phyloP scores from a whole-genome alignment of 1,139 yeast genomes.

The Candida labiduridarum region DNA sequence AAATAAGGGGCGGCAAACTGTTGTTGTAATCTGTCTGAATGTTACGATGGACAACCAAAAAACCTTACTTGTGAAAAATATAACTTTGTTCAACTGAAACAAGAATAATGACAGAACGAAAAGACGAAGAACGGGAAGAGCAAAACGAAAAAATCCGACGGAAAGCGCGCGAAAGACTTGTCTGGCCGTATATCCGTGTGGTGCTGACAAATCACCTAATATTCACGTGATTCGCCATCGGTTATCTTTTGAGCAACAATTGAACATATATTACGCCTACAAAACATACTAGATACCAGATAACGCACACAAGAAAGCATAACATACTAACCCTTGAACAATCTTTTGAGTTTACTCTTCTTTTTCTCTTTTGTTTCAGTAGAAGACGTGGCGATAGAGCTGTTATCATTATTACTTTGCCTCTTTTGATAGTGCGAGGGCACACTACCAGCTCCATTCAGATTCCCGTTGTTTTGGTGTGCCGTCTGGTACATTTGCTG shows the following conservation, averaged over 20 bases:
- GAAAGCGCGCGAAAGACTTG: no score
- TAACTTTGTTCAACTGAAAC: no score
- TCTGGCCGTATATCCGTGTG: no score
- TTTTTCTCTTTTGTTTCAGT: constrained; percentile 32
- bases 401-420: constrained; percentile 14
- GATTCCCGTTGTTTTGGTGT: not conserved
- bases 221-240: not conserved
- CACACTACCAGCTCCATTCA: constrained; percentile 9
- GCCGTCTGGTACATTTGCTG: constrained; percentile 7
- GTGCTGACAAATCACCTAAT: not conserved
- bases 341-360: constrained; percentile 36
- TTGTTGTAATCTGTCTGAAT: not conserved
- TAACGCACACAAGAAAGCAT: not conserved
- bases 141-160: not conserved
- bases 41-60: no score
- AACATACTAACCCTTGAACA: constrained; percentile 27
- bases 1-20: not conserved
- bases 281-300: not conserved
- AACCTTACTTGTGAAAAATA: no score
- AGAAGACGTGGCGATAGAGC: constrained; percentile 11
- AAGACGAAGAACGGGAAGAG: not conserved
- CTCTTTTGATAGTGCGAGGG: constrained; percentile 38
- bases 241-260: not conserved
- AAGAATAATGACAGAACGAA: no score
- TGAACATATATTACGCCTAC: not conserved